Conservation (phyloP, 139 green algal species). For the Haematococcus sp. region DNA sequence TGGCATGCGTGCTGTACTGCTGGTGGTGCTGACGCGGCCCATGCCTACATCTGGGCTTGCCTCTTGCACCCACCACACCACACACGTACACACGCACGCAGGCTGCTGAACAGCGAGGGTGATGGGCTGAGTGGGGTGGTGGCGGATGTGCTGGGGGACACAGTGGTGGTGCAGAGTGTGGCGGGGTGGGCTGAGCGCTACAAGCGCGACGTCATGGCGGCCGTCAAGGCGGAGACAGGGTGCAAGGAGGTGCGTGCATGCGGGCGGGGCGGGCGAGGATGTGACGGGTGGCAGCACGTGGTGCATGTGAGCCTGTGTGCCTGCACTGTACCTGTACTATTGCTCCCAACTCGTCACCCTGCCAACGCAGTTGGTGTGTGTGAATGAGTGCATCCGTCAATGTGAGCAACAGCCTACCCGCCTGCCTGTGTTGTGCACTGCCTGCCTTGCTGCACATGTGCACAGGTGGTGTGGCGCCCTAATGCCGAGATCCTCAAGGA, state of each 20-base stretch:
- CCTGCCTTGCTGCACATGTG: too few relatives aligned
- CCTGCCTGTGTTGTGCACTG: too few relatives aligned
- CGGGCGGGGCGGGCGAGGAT: too few relatives aligned
- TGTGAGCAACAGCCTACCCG: too few relatives aligned
- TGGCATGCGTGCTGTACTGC: not conserved
- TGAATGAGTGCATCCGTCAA: too few relatives aligned
- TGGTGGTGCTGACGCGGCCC: not conserved
- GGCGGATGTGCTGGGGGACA: conserved; percentile 45
- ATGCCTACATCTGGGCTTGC: too few relatives aligned
- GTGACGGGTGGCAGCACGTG: not conserved
- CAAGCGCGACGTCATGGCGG: conserved; percentile 2
- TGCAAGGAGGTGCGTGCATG: conserved; percentile 1
- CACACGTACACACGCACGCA: not conserved
- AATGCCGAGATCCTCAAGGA: conserved; percentile 56
- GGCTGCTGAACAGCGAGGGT: conserved; percentile 84
- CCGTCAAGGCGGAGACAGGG: conserved; percentile 12
- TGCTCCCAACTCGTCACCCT: too few relatives aligned
- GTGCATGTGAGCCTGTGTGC: too few relatives aligned
- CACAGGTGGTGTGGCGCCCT: conserved; percentile 59
- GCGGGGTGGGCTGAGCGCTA: conserved; percentile 52
- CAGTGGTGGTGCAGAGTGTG: conserved; percentile 39
- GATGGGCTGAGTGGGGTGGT: conserved; percentile 73
- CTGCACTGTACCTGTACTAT: too few relatives aligned
- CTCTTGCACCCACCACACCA: too few relatives aligned
- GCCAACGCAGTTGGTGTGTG: too few relatives aligned